These are phyloP conservation scores for Vishniacozyma victoriae DNA, from an alignment of 768 basidiomycete species.

Conservation along the genomic window DNA sequence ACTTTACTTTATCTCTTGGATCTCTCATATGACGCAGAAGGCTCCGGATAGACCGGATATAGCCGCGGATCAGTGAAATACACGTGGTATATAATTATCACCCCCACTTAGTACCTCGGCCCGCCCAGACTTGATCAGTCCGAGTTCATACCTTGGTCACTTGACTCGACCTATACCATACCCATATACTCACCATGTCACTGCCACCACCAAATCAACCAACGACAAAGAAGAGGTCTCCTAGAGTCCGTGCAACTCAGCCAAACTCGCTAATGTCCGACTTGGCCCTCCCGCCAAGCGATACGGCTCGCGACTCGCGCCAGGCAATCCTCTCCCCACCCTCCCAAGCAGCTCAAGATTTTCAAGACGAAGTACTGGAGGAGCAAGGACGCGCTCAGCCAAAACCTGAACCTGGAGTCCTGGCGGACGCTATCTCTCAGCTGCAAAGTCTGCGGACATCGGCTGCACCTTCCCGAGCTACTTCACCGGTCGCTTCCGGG, in stretches of 20 bases:
- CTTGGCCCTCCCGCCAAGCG: background rate
- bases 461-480: constrained; percentile 14
- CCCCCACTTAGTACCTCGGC: no score
- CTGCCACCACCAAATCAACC: constrained; percentile 13
- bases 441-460: constrained; percentile 27
- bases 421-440: constrained; percentile 33
- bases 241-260: background rate
- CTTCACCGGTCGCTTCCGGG: constrained; percentile 19
- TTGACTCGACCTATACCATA: no score
- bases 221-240: constrained; percentile 1
- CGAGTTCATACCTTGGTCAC: no score
- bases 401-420: constrained; percentile 23
- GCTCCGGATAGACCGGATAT: no score
- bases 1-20: no score
- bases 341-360: background rate
- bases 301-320: background rate
- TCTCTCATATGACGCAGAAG: no score
- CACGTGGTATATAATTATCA: no score
- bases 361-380: background rate
- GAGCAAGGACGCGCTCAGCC: constrained; percentile 3
- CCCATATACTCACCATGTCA: constrained; percentile 12
- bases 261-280: constrained; percentile 22
- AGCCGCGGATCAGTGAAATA: no score
- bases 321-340: background rate
- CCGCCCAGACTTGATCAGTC: no score